phyloP scores from a whole-genome alignment of 176 grass and related monocot genomes.

The Zoysia japonica region DNA sequence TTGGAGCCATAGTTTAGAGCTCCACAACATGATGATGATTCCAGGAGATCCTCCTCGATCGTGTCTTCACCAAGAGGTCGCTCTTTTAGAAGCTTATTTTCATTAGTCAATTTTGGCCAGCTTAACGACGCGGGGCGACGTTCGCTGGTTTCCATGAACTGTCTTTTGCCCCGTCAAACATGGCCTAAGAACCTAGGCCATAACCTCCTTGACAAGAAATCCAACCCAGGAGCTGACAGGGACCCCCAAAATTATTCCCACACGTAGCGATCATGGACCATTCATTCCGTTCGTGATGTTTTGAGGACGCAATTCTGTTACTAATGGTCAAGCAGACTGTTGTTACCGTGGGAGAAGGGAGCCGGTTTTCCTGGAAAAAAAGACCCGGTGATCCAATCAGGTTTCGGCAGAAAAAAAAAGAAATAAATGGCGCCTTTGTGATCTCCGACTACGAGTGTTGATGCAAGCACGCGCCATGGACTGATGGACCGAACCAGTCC shows the following conservation, averaged over 20 bases:
- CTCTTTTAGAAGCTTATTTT: too few species aligned
- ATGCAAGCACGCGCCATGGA: not conserved
- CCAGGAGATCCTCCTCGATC: slow-evolving; percentile 27
- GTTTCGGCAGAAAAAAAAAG: not conserved
- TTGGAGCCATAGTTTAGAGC: not conserved
- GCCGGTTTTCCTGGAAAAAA: not conserved
- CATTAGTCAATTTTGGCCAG: slow-evolving; percentile 24
- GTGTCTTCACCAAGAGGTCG: not conserved
- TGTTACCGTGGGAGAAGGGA: not conserved
- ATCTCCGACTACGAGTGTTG: not conserved
- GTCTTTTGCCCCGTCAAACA: slow-evolving; percentile 3
- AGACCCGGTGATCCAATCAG: not conserved
- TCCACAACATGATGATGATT: slow-evolving; percentile 4
- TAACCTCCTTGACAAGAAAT: slow-evolving; percentile 18
- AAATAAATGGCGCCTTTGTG: not conserved
- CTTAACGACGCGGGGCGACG: slow-evolving; percentile 1
- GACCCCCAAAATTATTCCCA: not conserved
- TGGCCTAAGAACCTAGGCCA: not conserved
- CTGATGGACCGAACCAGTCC: not conserved
- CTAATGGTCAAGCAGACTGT: not conserved
- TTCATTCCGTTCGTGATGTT: not conserved
- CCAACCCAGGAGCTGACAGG: not conserved
- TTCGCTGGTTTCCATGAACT: not conserved
- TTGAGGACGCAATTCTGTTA: not conserved
- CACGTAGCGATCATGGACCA: not conserved